A percentile compares a stretch with the other conserved stretches of the same genome.
Evolutionary conservation across 2,329 filamentous ascomycete species (phyloP).

Genomic region (Gaeumannomyces tritici): DNA sequence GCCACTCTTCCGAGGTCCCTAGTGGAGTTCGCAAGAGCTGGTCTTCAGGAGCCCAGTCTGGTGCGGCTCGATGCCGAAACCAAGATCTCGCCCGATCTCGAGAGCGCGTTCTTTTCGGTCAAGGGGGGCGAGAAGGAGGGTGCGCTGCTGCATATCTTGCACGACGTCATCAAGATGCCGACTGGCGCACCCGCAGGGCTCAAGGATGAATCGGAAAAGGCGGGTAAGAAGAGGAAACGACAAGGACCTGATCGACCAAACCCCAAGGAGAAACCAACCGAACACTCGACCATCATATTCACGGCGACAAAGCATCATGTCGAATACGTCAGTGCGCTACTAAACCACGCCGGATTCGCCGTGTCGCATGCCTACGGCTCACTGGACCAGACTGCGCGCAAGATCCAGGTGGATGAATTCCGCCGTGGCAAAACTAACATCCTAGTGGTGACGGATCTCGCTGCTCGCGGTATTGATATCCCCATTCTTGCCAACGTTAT

Average conservation of each 20-base stretch:
- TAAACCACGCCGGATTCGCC: conserved; percentile 74
- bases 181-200: conserved; percentile 49
- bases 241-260: conserved; percentile 37
- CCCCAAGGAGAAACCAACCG: conserved; percentile 62
- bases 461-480: conserved; percentile 95
- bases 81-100: conserved; percentile 92
- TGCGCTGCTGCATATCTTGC: conserved; percentile 76
- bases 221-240: conserved; percentile 66
- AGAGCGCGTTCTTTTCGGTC: conserved; percentile 88
- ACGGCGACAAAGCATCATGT: conserved; percentile 95
- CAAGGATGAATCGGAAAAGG: conserved; percentile 31
- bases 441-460: conserved; percentile 91
- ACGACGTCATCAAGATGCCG: conserved; percentile 90
- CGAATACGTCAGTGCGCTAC: conserved; percentile 77
- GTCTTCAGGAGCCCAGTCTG: conserved; percentile 82
- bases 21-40: conserved; percentile 91
- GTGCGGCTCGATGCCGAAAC: conserved; percentile 88
- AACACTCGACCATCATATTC: conserved; percentile 92
- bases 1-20: conserved; percentile 89
- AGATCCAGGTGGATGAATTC: conserved; percentile 87
- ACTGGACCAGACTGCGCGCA: conserved; percentile 85
- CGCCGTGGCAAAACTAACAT: conserved; percentile 77
- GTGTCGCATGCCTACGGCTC: conserved; percentile 94
- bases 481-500: conserved; percentile 93
- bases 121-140: conserved; percentile 93